phyloP scores from a whole-genome alignment of 345 rosid genomes.

The Hibiscus mutabilis region DNA sequence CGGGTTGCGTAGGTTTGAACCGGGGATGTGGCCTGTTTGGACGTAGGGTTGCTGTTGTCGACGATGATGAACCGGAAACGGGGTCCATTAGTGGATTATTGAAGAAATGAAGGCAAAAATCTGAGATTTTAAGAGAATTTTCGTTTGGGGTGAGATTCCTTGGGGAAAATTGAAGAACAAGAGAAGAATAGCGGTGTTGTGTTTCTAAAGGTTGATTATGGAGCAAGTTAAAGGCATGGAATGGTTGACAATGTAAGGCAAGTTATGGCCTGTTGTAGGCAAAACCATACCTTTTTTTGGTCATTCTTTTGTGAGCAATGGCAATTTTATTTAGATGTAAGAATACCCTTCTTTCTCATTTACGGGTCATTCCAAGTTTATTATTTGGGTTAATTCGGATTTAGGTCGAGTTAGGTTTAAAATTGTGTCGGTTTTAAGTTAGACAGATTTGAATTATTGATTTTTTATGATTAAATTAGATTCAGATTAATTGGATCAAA shows the following conservation, averaged over 20 bases:
- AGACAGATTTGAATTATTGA: no score
- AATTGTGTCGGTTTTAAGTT: no score
- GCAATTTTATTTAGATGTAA: no score
- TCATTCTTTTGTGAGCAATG: no score
- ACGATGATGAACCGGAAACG: constrained; percentile 31
- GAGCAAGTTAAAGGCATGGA: not conserved
- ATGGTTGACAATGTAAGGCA: not conserved
- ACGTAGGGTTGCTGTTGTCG: constrained; percentile 22
- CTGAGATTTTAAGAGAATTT: constrained; percentile 1
- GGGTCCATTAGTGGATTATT: constrained; percentile 37
- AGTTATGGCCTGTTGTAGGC: no score
- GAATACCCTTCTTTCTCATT: no score
- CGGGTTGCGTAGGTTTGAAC: constrained; percentile 34
- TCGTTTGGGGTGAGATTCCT: constrained; percentile 32
- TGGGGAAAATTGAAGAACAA: constrained; percentile 27
- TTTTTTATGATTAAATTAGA: no score
- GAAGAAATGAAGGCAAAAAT: not conserved
- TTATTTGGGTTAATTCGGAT: no score
- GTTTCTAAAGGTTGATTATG: not conserved
- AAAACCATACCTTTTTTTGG: no score
- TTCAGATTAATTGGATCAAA: no score
- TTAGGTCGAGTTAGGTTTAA: no score
- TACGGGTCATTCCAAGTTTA: no score
- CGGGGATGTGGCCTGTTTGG: constrained; percentile 19
- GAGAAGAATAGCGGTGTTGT: constrained; percentile 42